phyloP scores from a whole-genome alignment of 2,329 filamentous ascomycete species.

The Bipolaris cookei region DNA sequence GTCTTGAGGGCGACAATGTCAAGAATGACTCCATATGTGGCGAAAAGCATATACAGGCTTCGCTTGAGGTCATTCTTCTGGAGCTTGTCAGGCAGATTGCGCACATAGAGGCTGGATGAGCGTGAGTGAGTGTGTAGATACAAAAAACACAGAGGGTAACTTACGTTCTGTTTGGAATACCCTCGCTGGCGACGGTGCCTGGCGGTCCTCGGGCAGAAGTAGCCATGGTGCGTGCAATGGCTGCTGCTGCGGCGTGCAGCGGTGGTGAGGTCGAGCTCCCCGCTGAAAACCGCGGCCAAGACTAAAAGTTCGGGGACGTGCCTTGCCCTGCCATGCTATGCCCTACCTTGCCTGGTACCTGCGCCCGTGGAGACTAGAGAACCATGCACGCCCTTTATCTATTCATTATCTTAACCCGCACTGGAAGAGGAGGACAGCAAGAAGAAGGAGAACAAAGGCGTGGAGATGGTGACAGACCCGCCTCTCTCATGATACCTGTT shows the following conservation, averaged over 20 bases:
- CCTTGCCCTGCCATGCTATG: slow-evolving; percentile 1
- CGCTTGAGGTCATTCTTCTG: slow-evolving; percentile 87
- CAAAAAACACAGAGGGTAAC: slow-evolving; percentile 10
- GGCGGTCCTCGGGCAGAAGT: slow-evolving; percentile 34
- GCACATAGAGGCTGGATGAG: slow-evolving; percentile 76
- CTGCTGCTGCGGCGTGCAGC: slow-evolving; percentile 16
- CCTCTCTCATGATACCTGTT: neutral
- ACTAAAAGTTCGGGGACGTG: slow-evolving; percentile 26
- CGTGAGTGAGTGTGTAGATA: slow-evolving; percentile 5
- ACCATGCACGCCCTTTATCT: neutral
- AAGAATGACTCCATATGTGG: slow-evolving; percentile 89
- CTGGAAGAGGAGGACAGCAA: slow-evolving; percentile 7
- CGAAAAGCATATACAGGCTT: slow-evolving; percentile 90
- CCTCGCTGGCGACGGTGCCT: slow-evolving; percentile 31
- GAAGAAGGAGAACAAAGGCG: neutral
- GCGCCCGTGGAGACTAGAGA: neutral
- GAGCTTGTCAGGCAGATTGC: slow-evolving; percentile 87
- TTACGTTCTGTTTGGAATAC: slow-evolving; percentile 44
- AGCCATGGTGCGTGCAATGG: slow-evolving; percentile 29
- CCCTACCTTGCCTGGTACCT: slow-evolving; percentile 2
- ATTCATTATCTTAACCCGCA: neutral
- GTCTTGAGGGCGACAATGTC: slow-evolving; percentile 92
- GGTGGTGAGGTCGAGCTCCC: slow-evolving; percentile 29
- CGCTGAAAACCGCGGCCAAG: slow-evolving; percentile 35
- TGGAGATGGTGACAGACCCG: slow-evolving; percentile 7